These are phyloP conservation scores for Nigrospora sphaerica DNA, from an alignment of 2,329 filamentous ascomycete genomes.

Conservation along the genomic window DNA sequence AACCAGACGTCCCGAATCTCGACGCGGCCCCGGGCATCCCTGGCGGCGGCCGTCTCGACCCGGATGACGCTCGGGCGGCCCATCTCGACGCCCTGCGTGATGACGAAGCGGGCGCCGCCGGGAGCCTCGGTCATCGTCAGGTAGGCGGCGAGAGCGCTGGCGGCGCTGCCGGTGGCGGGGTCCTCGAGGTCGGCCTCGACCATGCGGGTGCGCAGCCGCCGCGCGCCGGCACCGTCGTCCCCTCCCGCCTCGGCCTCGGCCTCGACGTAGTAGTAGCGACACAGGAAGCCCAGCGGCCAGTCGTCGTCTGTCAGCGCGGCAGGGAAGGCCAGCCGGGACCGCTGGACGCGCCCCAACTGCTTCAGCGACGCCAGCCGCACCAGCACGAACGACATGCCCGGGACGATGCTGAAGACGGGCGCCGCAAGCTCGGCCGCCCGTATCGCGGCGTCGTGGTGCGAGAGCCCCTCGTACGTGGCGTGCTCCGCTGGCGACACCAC, in stretches of 20 bases:
- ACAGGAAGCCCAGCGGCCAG: constrained; percentile 47
- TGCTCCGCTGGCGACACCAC: constrained; percentile 14
- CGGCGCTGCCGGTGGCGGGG: constrained; percentile 56
- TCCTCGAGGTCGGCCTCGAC: constrained; percentile 45
- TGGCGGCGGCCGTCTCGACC: constrained; percentile 31
- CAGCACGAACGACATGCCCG: constrained; percentile 68
- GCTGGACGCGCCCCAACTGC: constrained; percentile 38
- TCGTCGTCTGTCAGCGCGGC: constrained; percentile 39
- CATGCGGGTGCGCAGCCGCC: constrained; percentile 51
- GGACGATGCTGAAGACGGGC: constrained; percentile 57
- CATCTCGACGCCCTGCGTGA: constrained; percentile 65
- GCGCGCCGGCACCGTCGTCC: constrained; percentile 16
- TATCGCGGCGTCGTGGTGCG: constrained; percentile 10
- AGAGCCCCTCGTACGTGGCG: constrained; percentile 9
- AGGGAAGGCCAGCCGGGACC: constrained; percentile 23
- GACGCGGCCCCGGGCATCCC: constrained; percentile 3
- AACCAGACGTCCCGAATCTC: constrained; percentile 17
- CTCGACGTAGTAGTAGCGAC: constrained; percentile 55
- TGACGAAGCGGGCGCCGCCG: constrained; percentile 31
- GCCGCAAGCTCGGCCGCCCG: constrained; percentile 23
- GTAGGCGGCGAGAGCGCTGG: constrained; percentile 48
- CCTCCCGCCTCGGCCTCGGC: constrained; percentile 18
- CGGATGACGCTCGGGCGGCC: constrained; percentile 47
- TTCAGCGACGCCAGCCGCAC: constrained; percentile 54
- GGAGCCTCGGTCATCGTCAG: constrained; percentile 35